A percentile compares a stretch with the other conserved stretches of the same genome.
Evolutionary conservation across 73 alveolate species (phyloP).

Genomic region (Tetrahymena malaccensis): DNA sequence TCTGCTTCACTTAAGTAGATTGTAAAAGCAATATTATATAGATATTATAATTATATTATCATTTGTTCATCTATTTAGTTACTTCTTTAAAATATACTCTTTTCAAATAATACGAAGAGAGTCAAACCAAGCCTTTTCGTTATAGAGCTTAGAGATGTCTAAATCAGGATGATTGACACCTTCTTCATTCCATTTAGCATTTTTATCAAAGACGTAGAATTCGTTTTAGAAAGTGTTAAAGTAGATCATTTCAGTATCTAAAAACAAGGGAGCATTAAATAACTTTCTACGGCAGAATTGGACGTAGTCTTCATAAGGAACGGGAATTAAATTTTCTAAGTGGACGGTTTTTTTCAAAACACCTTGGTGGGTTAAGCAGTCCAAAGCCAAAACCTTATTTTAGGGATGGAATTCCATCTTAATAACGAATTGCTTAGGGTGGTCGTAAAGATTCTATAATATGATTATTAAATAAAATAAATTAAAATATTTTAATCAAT

Average conservation of each 20-base stretch:
- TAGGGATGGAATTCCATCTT: not conserved
- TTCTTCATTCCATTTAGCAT: not conserved
- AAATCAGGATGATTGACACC: not conserved
- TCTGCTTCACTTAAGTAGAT: not conserved
- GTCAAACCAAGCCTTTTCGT: not conserved
- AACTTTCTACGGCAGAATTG: not conserved
- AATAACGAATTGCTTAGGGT: not conserved
- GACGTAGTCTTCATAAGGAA: not conserved
- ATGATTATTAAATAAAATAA: not conserved
- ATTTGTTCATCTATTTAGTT: not conserved
- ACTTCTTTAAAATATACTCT: not conserved
- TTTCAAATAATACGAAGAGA: not conserved
- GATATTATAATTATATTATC: not conserved
- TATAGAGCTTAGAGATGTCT: not conserved
- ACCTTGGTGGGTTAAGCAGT: not conserved
- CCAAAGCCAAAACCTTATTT: not conserved
- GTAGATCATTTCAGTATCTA: not conserved
- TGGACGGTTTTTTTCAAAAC: not conserved
- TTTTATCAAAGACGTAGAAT: not conserved
- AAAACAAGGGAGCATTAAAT: not conserved
- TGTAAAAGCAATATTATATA: not conserved
- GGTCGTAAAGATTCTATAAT: not conserved
- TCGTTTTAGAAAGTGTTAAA: not conserved
- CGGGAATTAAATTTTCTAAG: not conserved
- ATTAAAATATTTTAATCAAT: not conserved